phyloP scores from a whole-genome alignment of 306 rosid species.

The Pyrus bretschneideri region DNA sequence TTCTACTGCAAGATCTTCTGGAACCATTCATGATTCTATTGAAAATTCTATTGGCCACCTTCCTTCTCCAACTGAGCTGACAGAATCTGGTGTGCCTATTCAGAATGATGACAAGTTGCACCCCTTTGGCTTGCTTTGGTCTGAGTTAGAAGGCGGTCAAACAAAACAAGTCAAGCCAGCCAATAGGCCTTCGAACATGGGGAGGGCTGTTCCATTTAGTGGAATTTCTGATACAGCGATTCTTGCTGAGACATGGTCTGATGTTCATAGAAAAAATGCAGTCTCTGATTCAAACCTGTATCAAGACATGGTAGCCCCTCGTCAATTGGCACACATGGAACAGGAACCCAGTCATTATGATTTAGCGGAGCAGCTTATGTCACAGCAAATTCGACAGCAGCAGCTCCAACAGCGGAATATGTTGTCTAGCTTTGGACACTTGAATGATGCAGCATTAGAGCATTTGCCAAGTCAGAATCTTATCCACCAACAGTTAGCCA shows the following conservation, averaged over 20 bases:
- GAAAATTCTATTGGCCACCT: constrained; percentile 23
- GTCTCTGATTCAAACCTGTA: constrained; percentile 30
- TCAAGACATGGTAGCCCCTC: constrained; percentile 28
- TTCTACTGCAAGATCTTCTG: constrained; percentile 25
- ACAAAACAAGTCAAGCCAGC: constrained; percentile 24
- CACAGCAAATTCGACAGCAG: constrained; percentile 44
- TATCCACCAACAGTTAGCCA: constrained; percentile 40
- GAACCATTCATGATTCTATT: constrained; percentile 12
- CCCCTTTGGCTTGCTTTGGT: constrained; percentile 58
- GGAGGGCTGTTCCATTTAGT: constrained; percentile 29
- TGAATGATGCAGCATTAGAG: constrained; percentile 38
- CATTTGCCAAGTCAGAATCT: constrained; percentile 38
- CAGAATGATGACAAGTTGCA: constrained; percentile 43
- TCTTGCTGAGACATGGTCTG: constrained; percentile 35
- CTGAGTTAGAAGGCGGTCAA: constrained; percentile 44
- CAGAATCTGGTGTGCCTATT: constrained; percentile 28
- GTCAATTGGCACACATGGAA: constrained; percentile 30
- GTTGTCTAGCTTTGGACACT: constrained; percentile 29
- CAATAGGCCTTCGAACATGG: constrained; percentile 22
- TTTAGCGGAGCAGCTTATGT: constrained; percentile 42
- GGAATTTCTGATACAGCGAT: constrained; percentile 33
- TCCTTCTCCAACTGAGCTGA: constrained; percentile 21
- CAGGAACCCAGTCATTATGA: constrained; percentile 39
- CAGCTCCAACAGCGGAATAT: constrained; percentile 40
- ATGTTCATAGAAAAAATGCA: constrained; percentile 31